Evolutionary conservation across 208 protist species (phyloP).

Genomic region (Leishmania amazonensis): DNA sequence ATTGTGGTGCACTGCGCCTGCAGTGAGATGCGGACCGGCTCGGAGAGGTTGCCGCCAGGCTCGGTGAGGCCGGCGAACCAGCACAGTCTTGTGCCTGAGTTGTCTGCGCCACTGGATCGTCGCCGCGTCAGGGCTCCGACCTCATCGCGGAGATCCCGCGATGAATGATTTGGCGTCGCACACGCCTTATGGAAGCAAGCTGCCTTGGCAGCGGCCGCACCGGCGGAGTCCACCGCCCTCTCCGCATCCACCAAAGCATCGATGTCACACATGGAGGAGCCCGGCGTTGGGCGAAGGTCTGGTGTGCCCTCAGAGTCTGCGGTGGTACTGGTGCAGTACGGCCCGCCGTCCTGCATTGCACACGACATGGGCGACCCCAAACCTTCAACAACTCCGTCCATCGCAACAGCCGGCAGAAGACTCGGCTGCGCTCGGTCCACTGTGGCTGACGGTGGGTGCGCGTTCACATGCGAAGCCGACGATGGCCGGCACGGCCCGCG

Average conservation of each 20-base stretch:
- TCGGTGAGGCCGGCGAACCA: constrained; percentile 22
- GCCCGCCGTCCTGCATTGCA: not conserved
- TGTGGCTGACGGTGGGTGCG: not conserved
- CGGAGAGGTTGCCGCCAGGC: constrained; percentile 2
- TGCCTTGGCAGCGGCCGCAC: too few species aligned
- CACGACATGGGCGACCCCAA: constrained; percentile 8
- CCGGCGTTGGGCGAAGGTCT: constrained; percentile 15
- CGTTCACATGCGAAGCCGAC: not conserved
- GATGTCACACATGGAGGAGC: not conserved
- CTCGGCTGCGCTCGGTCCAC: not conserved
- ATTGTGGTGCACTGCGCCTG: constrained; percentile 34
- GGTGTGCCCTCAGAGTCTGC: constrained; percentile 2
- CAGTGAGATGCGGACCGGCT: constrained; percentile 32
- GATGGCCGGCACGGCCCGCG: not conserved
- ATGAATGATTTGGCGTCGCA: constrained; percentile 8
- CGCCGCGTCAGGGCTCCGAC: not conserved
- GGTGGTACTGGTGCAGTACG: not conserved
- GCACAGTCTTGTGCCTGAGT: constrained; percentile 16
- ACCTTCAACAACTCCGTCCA: not conserved
- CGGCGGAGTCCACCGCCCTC: not conserved
- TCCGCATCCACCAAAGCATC: not conserved
- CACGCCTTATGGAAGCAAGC: not conserved
- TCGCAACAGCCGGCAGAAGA: not conserved
- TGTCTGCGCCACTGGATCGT: not conserved
- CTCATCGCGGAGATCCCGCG: constrained; percentile 14